These are phyloP conservation scores for Fagopyrum tataricum DNA, from an alignment of 148 eudicot species.

Conservation along the genomic window DNA sequence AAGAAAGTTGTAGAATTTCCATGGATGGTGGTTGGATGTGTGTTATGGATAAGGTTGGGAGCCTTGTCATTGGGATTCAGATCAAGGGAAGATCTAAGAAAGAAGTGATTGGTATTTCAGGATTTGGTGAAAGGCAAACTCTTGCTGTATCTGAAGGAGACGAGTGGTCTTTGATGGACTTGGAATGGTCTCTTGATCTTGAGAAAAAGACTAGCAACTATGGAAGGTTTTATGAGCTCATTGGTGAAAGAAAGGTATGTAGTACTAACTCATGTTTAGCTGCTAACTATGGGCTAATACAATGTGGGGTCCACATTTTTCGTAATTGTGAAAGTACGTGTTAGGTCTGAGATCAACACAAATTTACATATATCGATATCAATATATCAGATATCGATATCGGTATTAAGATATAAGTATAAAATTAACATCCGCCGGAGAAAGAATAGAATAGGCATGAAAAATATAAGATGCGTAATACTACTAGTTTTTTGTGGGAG, in stretches of 20 bases:
- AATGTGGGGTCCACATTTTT: no score
- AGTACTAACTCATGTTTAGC: not conserved
- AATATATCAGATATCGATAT: no score
- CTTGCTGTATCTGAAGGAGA: not conserved
- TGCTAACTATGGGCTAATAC: no score
- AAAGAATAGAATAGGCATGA: no score
- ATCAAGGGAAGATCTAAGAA: not conserved
- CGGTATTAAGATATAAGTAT: no score
- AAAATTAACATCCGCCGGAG: no score
- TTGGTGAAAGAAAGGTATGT: conserved; percentile 8
- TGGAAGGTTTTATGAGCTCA: conserved; percentile 4
- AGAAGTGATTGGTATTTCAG: conserved; percentile 3
- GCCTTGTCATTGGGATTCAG: not conserved
- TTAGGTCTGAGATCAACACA: no score
- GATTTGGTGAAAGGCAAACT: not conserved
- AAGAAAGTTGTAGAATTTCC: not conserved
- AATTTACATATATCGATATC: no score
- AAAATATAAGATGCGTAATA: no score
- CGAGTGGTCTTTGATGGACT: conserved; percentile 3
- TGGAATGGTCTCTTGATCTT: not conserved
- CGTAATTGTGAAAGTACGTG: no score
- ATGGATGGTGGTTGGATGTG: conserved; percentile 7
- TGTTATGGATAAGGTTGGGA: not conserved
- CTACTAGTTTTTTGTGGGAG: no score
- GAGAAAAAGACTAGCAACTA: not conserved